Base-by-base conservation (phyloP, 495 filamentous ascomycete genomes). In the Penicillium taxi region DNA sequence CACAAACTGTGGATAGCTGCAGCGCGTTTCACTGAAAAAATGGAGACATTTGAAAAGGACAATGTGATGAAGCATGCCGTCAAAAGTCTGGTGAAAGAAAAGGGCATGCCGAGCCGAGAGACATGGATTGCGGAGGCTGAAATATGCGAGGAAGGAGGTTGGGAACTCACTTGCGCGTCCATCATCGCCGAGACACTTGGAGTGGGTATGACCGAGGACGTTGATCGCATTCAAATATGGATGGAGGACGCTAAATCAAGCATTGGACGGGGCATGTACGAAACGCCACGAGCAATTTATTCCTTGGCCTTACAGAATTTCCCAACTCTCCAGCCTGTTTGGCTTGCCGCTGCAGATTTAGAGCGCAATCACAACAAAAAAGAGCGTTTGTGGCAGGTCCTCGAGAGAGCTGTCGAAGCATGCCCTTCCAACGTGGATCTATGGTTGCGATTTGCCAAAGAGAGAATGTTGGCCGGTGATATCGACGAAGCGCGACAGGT, bases 1-100 rank as follows among this genome's bases (percentile, higher is more conserved):
- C 76, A 89, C 53, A 86, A 94, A 50, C 81, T 99, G 38, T 99
- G 93, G 93, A 86, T 99, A 59, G 88, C 88, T 13, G 91, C 90
- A 22, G 82, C 84, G 26, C 75, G 93, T 22, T 70, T 99, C 18
- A 86, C 96, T 53, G 91, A 99, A 55, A 86, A 96, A 57, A 81
- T 89, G 46, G 86, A 84, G 12, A 75, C 73, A 8, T 74, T 67
- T 11, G 66, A 72, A 15, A 88, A 81, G 56, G 72, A 86, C 35
- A 89, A 86, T 45, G 84, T 96, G 12, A 95, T 99, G 86, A 91
- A 87, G 45, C 81, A 84, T 63, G 91, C 87, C 39, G 74, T 95
- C 13, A 84, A 91, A 52, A 80, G 86, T n/a, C 72, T 99, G 14
- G 86, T 81, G 13, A 81, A 81, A 44, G 86, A 94, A 41, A 88